These are phyloP conservation scores for Colletotrichum acutatum DNA, from an alignment of 2,329 filamentous ascomycete species.

Conservation along the genomic window DNA sequence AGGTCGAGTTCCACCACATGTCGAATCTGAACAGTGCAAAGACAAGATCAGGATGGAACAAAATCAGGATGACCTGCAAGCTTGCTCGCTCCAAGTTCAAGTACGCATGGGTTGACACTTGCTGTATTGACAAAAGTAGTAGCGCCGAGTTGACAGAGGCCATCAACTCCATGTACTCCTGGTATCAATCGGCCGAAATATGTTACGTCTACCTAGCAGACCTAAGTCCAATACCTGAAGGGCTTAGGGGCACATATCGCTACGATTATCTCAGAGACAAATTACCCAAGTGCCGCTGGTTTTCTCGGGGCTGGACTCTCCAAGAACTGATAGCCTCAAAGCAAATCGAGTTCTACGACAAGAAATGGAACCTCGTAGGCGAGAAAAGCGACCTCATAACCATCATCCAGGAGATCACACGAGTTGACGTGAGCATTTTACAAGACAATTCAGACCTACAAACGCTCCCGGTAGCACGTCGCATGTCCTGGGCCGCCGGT, in stretches of 20 bases:
- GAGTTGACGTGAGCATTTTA: neutral
- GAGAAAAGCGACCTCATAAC: neutral
- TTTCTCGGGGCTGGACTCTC: neutral
- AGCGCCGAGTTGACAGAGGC: neutral
- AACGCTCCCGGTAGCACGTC: neutral
- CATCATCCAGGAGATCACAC: neutral
- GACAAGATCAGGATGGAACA: neutral
- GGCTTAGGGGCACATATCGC: neutral
- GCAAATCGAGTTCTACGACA: neutral
- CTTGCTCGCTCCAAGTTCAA: neutral
- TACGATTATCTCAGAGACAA: neutral
- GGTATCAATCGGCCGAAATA: neutral
- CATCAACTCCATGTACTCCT: neutral
- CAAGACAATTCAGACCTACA: neutral
- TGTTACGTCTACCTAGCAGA: neutral
- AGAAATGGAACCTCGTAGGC: neutral
- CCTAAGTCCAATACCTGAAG: neutral
- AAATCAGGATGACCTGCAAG: neutral
- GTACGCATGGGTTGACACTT: neutral
- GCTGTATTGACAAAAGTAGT: neutral
- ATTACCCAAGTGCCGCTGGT: neutral
- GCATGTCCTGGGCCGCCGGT: conserved; percentile 42
- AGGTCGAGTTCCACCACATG: neutral
- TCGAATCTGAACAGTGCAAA: neutral
- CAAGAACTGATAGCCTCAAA: neutral